These are phyloP conservation scores for Russula compacta DNA, from an alignment of 768 basidiomycete species.

Conservation along the genomic window DNA sequence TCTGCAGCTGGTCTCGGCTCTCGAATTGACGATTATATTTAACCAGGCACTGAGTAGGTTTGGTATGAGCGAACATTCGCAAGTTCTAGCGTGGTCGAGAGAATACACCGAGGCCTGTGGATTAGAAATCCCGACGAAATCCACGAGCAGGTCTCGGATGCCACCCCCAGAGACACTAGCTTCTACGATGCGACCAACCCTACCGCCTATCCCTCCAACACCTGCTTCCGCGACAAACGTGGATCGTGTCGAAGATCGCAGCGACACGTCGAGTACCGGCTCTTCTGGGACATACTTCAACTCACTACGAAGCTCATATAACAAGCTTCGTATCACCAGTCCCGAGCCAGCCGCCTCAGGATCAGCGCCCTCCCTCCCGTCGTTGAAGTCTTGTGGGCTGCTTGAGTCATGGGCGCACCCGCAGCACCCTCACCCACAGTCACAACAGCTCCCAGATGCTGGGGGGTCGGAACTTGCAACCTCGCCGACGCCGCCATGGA, in stretches of 20 bases:
- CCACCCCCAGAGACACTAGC: background rate
- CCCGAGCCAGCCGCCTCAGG: slow-evolving; percentile 15
- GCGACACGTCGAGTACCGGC: slow-evolving; percentile 2
- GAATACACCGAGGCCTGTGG: slow-evolving; percentile 65
- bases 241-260: slow-evolving; percentile 13
- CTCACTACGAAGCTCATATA: slow-evolving; percentile 13
- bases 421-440: background rate
- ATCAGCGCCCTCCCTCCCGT: slow-evolving; percentile 44
- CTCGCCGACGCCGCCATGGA: slow-evolving; percentile 6
- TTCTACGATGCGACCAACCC: background rate
- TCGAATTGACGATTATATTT: background rate
- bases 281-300: slow-evolving; percentile 8
- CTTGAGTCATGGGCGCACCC: slow-evolving; percentile 44
- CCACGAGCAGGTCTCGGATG: background rate
- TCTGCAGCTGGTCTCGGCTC: slow-evolving; percentile 18
- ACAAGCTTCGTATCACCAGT: slow-evolving; percentile 5
- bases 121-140: slow-evolving; percentile 35
- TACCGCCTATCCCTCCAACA: background rate
- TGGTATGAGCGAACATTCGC: slow-evolving; percentile 44
- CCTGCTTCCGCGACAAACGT: background rate
- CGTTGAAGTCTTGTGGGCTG: slow-evolving; percentile 65
- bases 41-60: slow-evolving; percentile 60
- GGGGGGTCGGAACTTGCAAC: slow-evolving; percentile 6
- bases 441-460: background rate
- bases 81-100: slow-evolving; percentile 47